phyloP scores from a whole-genome alignment of 1,139 yeast genomes.

The Protomyces gravidus region DNA sequence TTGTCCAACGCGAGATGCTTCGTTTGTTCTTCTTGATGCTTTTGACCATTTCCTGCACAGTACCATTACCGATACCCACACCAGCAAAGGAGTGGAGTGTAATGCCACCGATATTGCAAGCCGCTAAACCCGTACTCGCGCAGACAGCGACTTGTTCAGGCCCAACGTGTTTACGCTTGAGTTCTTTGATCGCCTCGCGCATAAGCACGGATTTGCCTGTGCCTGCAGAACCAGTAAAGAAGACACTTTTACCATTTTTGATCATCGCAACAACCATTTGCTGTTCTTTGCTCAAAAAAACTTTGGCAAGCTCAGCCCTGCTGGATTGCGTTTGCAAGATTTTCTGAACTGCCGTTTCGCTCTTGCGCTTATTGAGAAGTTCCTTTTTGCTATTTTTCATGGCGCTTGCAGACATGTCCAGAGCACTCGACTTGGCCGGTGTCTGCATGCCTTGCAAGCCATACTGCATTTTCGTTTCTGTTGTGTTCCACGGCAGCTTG shows the following conservation, averaged over 20 bases:
- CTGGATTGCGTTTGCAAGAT: neutral
- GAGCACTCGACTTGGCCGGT: neutral
- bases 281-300: conserved; percentile 65
- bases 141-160: conserved; percentile 65
- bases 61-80: conserved; percentile 65
- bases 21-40: conserved; percentile 54
- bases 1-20: conserved; percentile 58
- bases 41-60: conserved; percentile 47
- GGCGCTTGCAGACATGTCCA: conserved; percentile 14
- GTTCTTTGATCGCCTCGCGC: conserved; percentile 60
- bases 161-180: conserved; percentile 48
- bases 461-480: neutral
- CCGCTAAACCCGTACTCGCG: conserved; percentile 90
- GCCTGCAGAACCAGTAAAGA: conserved; percentile 90
- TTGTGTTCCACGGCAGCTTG: neutral
- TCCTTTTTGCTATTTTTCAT: conserved; percentile 14
- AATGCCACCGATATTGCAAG: conserved; percentile 83
- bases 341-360: neutral
- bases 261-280: conserved; percentile 55
- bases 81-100: conserved; percentile 86
- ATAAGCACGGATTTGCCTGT: conserved; percentile 86
- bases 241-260: conserved; percentile 57
- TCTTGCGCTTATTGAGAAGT: conserved; percentile 5
- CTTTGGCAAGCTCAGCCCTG: conserved; percentile 30
- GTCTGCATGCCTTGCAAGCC: neutral